Evolutionary conservation across 208 protist genomes (phyloP), one percentile per base, ranked within the genome.

Genomic region (Tritrichomonas musculus): DNA sequence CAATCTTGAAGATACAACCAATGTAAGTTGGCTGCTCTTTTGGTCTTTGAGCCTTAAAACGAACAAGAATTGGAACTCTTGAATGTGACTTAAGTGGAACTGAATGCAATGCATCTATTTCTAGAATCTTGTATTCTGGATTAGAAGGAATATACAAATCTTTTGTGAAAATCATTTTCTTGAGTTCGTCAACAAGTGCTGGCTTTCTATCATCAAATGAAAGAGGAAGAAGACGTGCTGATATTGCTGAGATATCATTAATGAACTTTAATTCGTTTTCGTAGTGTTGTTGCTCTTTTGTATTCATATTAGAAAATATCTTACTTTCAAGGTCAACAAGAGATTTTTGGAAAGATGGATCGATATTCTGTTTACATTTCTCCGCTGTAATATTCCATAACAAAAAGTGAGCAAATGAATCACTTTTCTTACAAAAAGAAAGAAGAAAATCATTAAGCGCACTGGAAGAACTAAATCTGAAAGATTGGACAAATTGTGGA

Each of bases 1-100:
- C 97, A 96, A 97, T 97, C 96, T 98, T 98, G 95, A 98, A 98
- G 92, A 98, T 98, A 66, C 55, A 94, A 55, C 3, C 3, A 44
- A 41, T n/a, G 25, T 33, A 44, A 39, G 20, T 17, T 20, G n/a
- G 33, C 49, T 60, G 17, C 44, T 55, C 27, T 14, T 92, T 39
- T 65, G 55, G 2, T 33, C 30, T 9, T 44, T 41, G 1, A 33
- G 92, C 44, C n/a, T 93, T 55, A 60, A 94, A 94, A 17, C 92
- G 17, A 3, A 92, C 93, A 17, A 94, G 20, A 60, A 94, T 84
- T 11, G 93, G 93, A 22, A 94, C 93, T 36, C 49, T 82, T 33
- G 93, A 64, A 36, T 82, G 49, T 9, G 44, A 66, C 41, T 94
- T 60, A 11, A 94, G 49, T n/a, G 93, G 64, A 33, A 33, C 30